These are phyloP conservation scores for Royoungia palumana DNA, from an alignment of 768 basidiomycete genomes.

Conservation along the genomic window DNA sequence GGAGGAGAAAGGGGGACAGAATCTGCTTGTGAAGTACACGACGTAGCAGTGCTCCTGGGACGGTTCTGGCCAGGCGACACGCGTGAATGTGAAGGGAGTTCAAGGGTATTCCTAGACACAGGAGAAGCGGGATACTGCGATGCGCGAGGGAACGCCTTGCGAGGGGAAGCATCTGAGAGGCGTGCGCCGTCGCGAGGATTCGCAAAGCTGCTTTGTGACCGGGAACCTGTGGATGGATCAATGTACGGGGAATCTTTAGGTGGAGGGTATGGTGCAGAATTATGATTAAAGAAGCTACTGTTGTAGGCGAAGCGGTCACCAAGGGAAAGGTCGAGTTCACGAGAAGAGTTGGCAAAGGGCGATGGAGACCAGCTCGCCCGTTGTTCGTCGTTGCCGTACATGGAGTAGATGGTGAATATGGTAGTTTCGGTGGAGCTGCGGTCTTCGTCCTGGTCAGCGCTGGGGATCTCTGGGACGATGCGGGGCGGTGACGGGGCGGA, in stretches of 20 bases:
- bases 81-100: constrained; percentile 29
- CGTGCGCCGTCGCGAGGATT: constrained; percentile 22
- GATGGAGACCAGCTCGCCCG: constrained; percentile 47
- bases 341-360: constrained; percentile 36
- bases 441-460: constrained; percentile 35
- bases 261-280: constrained; percentile 12
- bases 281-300: constrained; percentile 29
- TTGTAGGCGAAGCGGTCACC: constrained; percentile 34
- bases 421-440: constrained; percentile 68
- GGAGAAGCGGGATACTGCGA: constrained; percentile 18
- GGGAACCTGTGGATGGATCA: constrained; percentile 24
- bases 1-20: constrained; percentile 18
- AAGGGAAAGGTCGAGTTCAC: constrained; percentile 35
- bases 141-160: constrained; percentile 14
- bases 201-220: constrained; percentile 15
- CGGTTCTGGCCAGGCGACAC: constrained; percentile 15
- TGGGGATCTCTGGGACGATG: too few species aligned
- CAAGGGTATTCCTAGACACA: constrained; percentile 14
- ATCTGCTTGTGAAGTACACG: constrained; percentile 23
- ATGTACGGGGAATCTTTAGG: constrained; percentile 28
- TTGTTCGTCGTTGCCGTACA: constrained; percentile 66
- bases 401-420: constrained; percentile 82
- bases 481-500: constrained; percentile 20
- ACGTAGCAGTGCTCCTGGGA: constrained; percentile 26
- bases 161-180: constrained; percentile 27